These are phyloP conservation scores for Trametes maxima DNA, from an alignment of 768 basidiomycete species.

Conservation along the genomic window DNA sequence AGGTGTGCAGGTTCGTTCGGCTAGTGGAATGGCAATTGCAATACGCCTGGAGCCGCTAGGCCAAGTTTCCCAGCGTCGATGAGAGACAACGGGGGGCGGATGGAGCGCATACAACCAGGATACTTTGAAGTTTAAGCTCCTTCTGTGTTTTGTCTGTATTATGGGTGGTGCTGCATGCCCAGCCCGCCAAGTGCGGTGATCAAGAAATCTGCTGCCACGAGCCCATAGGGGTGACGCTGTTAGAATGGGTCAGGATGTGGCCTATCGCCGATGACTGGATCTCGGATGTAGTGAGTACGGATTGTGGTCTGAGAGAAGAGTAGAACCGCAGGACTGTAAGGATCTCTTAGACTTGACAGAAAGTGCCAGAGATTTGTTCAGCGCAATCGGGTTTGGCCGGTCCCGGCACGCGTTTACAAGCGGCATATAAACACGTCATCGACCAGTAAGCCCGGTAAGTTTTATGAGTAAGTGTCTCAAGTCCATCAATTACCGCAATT, in stretches of 20 bases:
- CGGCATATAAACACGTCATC: conserved; percentile 8
- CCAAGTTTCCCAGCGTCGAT: neutral
- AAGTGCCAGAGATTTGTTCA: no score
- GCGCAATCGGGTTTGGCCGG: neutral
- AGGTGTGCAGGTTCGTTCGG: conserved; percentile 3
- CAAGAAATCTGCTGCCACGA: no score
- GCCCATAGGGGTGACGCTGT: neutral
- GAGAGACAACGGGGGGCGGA: neutral
- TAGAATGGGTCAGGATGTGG: neutral
- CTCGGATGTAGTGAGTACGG: no score
- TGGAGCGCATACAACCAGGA: no score
- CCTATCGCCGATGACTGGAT: no score
- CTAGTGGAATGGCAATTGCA: neutral
- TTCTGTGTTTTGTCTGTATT: no score
- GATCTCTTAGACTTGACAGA: no score
- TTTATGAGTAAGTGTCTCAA: neutral
- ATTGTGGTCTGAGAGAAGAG: no score
- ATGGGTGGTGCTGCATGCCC: no score
- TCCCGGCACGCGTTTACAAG: neutral
- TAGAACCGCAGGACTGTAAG: no score
- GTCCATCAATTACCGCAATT: neutral
- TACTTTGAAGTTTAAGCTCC: no score
- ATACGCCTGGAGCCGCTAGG: neutral
- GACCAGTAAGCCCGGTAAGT: neutral
- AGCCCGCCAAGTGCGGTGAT: no score